Base-by-base conservation (phyloP, 2,329 filamentous ascomycete genomes). In the Penicillium paneum region DNA sequence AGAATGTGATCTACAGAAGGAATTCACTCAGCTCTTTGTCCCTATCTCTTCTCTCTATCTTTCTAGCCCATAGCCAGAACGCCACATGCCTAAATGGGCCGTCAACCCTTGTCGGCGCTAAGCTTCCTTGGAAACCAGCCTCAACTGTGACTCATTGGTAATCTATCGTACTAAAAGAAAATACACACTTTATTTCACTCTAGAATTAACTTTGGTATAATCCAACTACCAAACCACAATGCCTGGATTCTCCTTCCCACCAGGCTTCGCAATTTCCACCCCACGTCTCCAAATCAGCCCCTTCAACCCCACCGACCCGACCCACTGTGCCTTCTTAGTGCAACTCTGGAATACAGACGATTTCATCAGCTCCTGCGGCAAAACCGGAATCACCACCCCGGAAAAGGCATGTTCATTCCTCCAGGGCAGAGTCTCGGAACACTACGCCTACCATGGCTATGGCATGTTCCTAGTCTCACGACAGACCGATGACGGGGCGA, bases 331-430 rank as follows among this genome's bases (percentile, higher is more conserved):
- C 28, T 64, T 64, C 29, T 49, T 64, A 13, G 55, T 44, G 26
- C 28, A 56, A 13, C 34, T 64, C 15, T 64, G 59, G 60, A 62
- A 61, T 15, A 64, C 59, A 24, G 57, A 63, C 15, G 52, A 61
- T 13, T 62, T 58, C 24, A 44, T 61, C 55, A 45, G 39, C 5
- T 47, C 49, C 15, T 53, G 45, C 31, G 56, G 62, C 17, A 39
- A 39, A 8, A 62, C 61, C 3, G 42, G 44, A 24, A 43, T 61
- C 2, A 31, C 42, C 42, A 53, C 21, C 51, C 50, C 42, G 0
- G 58, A 52, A 32, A 58, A 54, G 12, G 59, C 58, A 12, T 36
- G 34, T 11, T 24, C 56, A 5, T 63, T 60, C 19, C 56, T 63
- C 17, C 19, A 32, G 21, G 26, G 31, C 8, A 50, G 54, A 8